Evolutionary conservation across 148 eudicot genomes (phyloP), one percentile per base, ranked within the genome.

Genomic region (Vaccinium myrtillus): DNA sequence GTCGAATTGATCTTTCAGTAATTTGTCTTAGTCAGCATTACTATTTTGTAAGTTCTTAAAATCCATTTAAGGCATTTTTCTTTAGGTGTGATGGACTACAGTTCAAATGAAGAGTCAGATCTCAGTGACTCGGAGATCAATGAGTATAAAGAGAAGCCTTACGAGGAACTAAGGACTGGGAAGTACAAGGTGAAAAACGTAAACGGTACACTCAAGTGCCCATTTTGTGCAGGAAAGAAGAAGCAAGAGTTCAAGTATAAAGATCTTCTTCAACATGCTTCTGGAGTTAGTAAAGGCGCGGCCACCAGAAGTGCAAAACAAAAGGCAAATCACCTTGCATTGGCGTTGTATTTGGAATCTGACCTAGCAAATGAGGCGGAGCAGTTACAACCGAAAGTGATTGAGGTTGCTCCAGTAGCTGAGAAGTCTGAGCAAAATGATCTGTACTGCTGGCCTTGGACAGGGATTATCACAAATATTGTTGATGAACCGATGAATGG

Each of bases 61-160:
- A 69, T 61, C 23, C 25, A n/a, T 18, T 27, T 69, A 6, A 15
- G 71, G 43, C 23, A 1, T 14, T 36, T 36, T 36, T 36, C 39
- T 36, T 36, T 36, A 36, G 39, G 39, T 36, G 39, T 36, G 65
- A 92, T 93, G 95, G 95, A 91, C 78, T 58, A 51, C 79, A 91
- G 87, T 80, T 94, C 98, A 13, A 94, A 87, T 83, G 94, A 92
- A 77, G 93, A 92, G 55, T 94, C 97, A 6, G 98, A 91, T 50
- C 85, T 96, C 7, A 96, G 99, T 82, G 97, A 96, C n/a, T 96
- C 99, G 4, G 99, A 96, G 90, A 94, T 96, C 8, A 83, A 86
- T 80, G 95, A 89, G 49, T 93, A 91, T 74, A 92, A 88, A 82
- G 92, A 89, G 65, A 96, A 93, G 56, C 99, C 98, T 18, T 92